Evolutionary conservation across 140 eudicot genomes (phyloP).

Genomic region (Flaveria floridana): DNA sequence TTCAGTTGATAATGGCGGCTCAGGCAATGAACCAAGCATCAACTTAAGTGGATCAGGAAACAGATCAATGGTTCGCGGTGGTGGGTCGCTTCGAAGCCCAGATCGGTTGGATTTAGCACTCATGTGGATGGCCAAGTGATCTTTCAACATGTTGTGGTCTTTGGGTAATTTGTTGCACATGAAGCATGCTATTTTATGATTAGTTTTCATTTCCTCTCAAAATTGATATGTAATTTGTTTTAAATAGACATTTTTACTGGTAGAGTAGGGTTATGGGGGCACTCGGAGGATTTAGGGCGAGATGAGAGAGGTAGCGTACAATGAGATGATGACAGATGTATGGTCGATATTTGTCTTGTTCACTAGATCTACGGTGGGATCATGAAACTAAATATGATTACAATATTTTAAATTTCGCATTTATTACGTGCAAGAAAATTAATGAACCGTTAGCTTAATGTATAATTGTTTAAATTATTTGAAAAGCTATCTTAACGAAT

Average conservation of each 20-base stretch:
- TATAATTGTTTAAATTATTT: no score
- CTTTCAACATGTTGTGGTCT: slow-evolving; percentile 8
- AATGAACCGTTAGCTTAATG: not conserved
- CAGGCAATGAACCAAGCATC: slow-evolving; percentile 21
- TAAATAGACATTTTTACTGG: slow-evolving; percentile 15
- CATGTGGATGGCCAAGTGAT: slow-evolving; percentile 19
- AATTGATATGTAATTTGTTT: not conserved
- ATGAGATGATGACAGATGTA: slow-evolving; percentile 15
- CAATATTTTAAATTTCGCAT: not conserved
- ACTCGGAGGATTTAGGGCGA: not conserved
- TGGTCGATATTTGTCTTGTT: not conserved
- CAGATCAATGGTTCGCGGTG: slow-evolving; percentile 11
- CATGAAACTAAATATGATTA: slow-evolving; percentile 7
- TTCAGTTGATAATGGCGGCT: slow-evolving; percentile 25
- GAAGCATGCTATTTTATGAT: slow-evolving; percentile 14
- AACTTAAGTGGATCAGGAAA: slow-evolving; percentile 25
- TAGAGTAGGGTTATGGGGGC: not conserved
- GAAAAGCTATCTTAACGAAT: no score
- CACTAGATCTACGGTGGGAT: not conserved
- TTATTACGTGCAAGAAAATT: not conserved
- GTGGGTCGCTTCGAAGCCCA: not conserved
- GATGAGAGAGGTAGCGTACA: not conserved
- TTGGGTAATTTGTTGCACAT: slow-evolving; percentile 26
- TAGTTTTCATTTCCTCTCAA: slow-evolving; percentile 19
- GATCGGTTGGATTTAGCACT: slow-evolving; percentile 7